Percentiles rank a stretch among this genome's conserved stretches.
phyloP scores from a whole-genome alignment of 495 filamentous ascomycete genomes.

The Collariella sp. region DNA sequence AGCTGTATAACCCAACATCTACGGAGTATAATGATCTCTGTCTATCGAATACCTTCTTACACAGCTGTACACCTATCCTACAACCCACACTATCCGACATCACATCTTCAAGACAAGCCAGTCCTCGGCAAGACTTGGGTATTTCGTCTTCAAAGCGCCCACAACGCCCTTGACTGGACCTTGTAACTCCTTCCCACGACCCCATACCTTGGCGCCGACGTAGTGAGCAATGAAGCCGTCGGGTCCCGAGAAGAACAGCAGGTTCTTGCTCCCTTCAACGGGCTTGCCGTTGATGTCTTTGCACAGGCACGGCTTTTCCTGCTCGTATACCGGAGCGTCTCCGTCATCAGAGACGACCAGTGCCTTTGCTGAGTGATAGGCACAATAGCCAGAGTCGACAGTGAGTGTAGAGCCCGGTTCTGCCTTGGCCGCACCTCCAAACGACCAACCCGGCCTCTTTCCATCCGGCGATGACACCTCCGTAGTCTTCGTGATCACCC shows the following conservation, averaged over 20 bases:
- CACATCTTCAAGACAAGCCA: conserved; percentile 48
- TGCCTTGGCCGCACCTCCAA: not conserved
- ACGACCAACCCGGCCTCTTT: not conserved
- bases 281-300: not conserved
- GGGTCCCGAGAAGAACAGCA: conserved; percentile 77
- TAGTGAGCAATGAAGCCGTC: conserved; percentile 78
- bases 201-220: conserved; percentile 70
- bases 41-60: no score
- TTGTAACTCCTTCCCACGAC: conserved; percentile 60
- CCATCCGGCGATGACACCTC: not conserved
- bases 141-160: conserved; percentile 23
- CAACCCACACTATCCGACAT: not conserved
- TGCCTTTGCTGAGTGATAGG: conserved; percentile 2
- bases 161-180: conserved; percentile 45
- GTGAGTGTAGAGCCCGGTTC: not conserved
- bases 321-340: not conserved
- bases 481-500: conserved; percentile 1
- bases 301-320: not conserved
- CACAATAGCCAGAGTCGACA: not conserved
- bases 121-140: conserved; percentile 18
- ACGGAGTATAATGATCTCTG: no score
- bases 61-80: not conserved
- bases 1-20: no score
- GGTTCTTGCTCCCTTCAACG: conserved; percentile 34
- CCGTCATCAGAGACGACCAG: not conserved